Base-by-base conservation (phyloP, 805 yeast species). In the Isabelozyma pseudorhagii region DNA sequence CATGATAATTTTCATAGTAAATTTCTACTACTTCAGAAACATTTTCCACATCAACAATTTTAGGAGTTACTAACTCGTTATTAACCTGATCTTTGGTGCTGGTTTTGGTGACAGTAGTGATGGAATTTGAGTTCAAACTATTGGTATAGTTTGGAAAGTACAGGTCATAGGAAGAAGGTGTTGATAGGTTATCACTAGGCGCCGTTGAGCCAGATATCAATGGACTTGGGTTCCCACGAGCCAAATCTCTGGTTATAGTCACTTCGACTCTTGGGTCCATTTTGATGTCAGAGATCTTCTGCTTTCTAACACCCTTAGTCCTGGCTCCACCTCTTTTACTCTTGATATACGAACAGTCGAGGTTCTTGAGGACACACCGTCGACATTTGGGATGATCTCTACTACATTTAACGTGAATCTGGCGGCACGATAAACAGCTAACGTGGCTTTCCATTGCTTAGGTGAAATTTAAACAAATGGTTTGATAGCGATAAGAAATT, bases 261-360 rank as follows among this genome's bases (percentile, higher is more conserved):
- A 21, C 25, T 21, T 21, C 25, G 6, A 21, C 25, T 21, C 25
- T 21, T 21, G 25, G 6, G 25, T 21, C 25, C 25, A 21, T 21
- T 21, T 21, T 21, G 3, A 21, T 21, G 25, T 21, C 25, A 6
- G 25, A 6, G 6, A 31, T 10, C 5, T 31, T 9, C 25, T 39
- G 41, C 15, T 29, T 52, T 10, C 10, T 15, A 17, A 74, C 73
- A 13, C 83, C 83, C 54, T 74, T 79, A 53, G 68, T 76, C 42
- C 84, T 61, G 6, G 82, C 74, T 1, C 84, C 84, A 39, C 84
- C 84, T 52, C 84, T 61, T 40, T 78, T 72, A 51, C 81, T 75
- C 55, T 75, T 77, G 4, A 79, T 83, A 27, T 41, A 41, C 1
- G 25, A n/a, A 17, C 44, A 41, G 14, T 41, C 44, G 25, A 41